phyloP scores from a whole-genome alignment of 2,329 filamentous ascomycete species.

The Pezizomycotina sp. region DNA sequence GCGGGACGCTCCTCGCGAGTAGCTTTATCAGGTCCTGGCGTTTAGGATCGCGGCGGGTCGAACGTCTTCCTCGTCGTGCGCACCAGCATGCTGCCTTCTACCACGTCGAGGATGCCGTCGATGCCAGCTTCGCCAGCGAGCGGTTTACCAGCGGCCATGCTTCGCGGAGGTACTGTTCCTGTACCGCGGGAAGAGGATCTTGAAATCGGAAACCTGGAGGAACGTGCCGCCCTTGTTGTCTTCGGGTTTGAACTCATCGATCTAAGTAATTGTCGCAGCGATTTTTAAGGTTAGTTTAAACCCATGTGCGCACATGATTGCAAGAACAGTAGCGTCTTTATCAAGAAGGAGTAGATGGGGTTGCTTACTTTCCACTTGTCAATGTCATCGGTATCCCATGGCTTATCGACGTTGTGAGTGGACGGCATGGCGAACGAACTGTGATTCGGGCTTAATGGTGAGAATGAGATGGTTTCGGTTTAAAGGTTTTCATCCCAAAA shows the following conservation, averaged over 20 bases:
- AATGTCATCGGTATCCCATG: slow-evolving; percentile 91
- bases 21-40: slow-evolving; percentile 89
- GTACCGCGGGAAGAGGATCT: slow-evolving; percentile 83
- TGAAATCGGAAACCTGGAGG: slow-evolving; percentile 81
- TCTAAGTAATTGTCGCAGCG: slow-evolving; percentile 30
- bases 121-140: slow-evolving; percentile 71
- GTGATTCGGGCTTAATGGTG: slow-evolving; percentile 20
- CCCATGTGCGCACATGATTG: slow-evolving; percentile 7
- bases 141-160: slow-evolving; percentile 84
- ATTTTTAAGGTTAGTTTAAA: neutral
- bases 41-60: slow-evolving; percentile 90
- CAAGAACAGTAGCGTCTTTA: too few relatives aligned
- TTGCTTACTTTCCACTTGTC: slow-evolving; percentile 73
- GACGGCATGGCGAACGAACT: slow-evolving; percentile 49
- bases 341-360: too few relatives aligned
- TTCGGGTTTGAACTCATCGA: slow-evolving; percentile 67
- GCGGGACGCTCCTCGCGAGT: slow-evolving; percentile 81
- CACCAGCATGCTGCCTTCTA: slow-evolving; percentile 92
- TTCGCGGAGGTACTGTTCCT: slow-evolving; percentile 86
- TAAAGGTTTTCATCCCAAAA: too few relatives aligned
- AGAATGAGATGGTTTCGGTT: slow-evolving; percentile 4
- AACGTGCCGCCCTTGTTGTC: slow-evolving; percentile 79
- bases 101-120: slow-evolving; percentile 78
- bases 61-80: slow-evolving; percentile 84
- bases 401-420: slow-evolving; percentile 75